Evolutionary conservation across 2,329 filamentous ascomycete species (phyloP), one percentile per base, ranked within the genome.

Genomic region (Claviceps paspali): DNA sequence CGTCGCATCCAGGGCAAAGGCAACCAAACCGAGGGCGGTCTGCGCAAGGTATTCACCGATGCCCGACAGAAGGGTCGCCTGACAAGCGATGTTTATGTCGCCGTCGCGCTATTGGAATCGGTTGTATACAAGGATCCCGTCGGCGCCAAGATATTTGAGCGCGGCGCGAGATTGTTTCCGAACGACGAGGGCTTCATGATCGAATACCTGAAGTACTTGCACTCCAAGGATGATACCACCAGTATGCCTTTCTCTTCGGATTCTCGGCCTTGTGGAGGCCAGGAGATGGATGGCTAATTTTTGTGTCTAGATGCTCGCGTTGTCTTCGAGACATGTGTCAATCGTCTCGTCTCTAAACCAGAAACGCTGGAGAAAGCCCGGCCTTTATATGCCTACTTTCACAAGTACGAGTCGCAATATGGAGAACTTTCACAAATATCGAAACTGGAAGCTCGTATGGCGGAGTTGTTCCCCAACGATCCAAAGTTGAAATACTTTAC

Each of bases 101-200:
- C 86, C 1, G 85, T 85, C 47, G 91, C 92, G 12, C 68, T 93
- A 41, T 82, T 98, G 52, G 91, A 98, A 56, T 88, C 91, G 53
- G 79, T 93, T 48, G 92, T 92, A 47, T 98, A 98, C 59, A 91
- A 93, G 52, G 91, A 96, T 50, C 74, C 79, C 1, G 84, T 91
- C 1, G 88, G 87, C 1, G 83, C 82, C 30, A 95, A 91, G 61
- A 96, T 98, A 42, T 93, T 96, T 47, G 91, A 98, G 54, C 81
- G 88, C 32, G 91, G 91, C 15, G 78, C 88, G 45, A 91, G 85
- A 52, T 67, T 98, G 10, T 98, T 96, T 52, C 88, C 88, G 0
- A 84, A 92, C 34, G 88, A 96, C 50, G 87, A 94, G 55, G 70
- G 77, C 40, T 96, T 96, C 59, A 85, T 92, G 44, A 70, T 98